phyloP scores from a whole-genome alignment of 495 filamentous ascomycete species.

The Parathielavia hyrcaniae region DNA sequence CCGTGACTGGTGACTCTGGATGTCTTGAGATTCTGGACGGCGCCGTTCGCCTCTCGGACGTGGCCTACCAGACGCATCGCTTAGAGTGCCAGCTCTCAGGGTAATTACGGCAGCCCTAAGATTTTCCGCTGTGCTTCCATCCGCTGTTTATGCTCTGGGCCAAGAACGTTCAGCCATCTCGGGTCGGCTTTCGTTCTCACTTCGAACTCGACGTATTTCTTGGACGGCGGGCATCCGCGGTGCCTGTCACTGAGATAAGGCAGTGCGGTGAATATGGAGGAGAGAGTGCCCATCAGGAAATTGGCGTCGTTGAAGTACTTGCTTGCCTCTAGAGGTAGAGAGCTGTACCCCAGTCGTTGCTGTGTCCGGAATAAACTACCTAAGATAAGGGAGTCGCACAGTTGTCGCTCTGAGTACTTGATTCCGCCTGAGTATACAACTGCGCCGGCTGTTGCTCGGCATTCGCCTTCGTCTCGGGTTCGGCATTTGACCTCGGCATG shows the following conservation, averaged over 20 bases:
- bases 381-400: neutral
- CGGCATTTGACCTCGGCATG: neutral
- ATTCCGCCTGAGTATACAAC: neutral
- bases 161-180: neutral
- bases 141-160: neutral
- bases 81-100: no score
- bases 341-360: neutral
- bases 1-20: no score
- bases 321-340: neutral
- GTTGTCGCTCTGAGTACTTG: neutral
- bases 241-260: neutral
- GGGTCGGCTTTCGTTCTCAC: neutral
- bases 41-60: no score
- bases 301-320: neutral
- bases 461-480: neutral
- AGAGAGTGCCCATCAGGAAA: neutral
- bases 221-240: neutral
- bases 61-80: no score
- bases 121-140: neutral
- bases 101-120: neutral
- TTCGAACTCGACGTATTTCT: neutral
- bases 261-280: neutral
- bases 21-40: no score
- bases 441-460: neutral
- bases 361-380: neutral